Evolutionary conservation across 148 eudicot species (phyloP), one percentile per base, ranked within the genome.

Genomic region (Fagopyrum esculentum): DNA sequence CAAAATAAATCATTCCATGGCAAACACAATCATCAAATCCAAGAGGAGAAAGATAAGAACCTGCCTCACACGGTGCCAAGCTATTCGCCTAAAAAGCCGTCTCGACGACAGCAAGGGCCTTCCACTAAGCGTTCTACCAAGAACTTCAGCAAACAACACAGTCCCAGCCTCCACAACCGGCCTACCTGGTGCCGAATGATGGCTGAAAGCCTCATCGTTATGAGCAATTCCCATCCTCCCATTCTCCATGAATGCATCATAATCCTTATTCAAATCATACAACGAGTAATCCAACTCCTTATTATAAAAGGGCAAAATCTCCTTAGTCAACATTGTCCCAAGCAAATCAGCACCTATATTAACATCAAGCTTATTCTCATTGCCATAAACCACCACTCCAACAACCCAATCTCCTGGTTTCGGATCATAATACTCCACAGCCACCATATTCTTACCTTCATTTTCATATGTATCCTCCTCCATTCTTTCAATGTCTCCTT

Each of bases 21-120:
- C 12, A 64, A 64, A 63, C 66, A 64, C 46, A 64, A 64, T 9
- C 71, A 54, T 16, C 57, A 46, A 56, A 61, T 69, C 16, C 44
- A 47, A 48, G 29, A 59, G 29, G 52, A 61, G 29, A 80, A 60
- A 78, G 82, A 83, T 76, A 90, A 91, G 88, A 87, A 94, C 98
- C 98, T 94, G 98, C 97, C 98, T 94, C 96, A 94, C 97, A 81
- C 98, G 95, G 81, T 91, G 96, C 97, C 98, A 94, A 47, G 98
- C 93, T 50, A 94, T 79, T 55, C 89, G 86, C 73, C 89, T 79
- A 77, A 94, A 90, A 35, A 87, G 85, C 72, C 93, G 82, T 59
- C 98, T 80, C 5, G 87, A 74, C 15, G 98, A 94, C 68, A 94
- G 82, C 86, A 94, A 83, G 4, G 98, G 98, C 84, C 98, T 59